Evolutionary conservation across 345 rosid genomes (phyloP).

Genomic region (Arabis alpina): DNA sequence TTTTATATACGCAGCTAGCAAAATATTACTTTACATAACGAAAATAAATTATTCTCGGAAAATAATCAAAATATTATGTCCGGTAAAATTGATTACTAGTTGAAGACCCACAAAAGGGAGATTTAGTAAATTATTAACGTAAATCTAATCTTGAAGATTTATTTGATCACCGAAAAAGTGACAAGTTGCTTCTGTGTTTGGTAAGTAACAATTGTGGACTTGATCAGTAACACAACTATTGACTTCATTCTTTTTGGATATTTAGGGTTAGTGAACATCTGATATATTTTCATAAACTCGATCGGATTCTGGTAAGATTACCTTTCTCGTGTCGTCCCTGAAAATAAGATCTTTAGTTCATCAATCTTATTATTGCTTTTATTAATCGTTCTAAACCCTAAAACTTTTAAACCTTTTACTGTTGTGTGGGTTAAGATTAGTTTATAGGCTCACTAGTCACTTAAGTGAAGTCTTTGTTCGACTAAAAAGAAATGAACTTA

Average conservation of each 20-base stretch:
- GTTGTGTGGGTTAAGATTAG: conserved; percentile 1
- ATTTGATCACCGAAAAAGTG: too few relatives aligned
- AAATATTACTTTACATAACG: too few relatives aligned
- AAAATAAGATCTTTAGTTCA: background rate
- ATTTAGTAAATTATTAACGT: too few relatives aligned
- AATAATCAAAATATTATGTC: too few relatives aligned
- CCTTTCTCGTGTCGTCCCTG: background rate
- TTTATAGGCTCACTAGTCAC: conserved; percentile 20
- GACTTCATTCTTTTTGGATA: background rate
- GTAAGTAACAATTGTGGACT: background rate
- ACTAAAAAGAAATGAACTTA: background rate
- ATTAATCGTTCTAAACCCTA: background rate
- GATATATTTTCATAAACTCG: background rate
- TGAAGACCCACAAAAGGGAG: too few relatives aligned
- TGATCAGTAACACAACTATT: background rate
- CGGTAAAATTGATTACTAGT: too few relatives aligned
- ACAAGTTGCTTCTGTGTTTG: too few relatives aligned
- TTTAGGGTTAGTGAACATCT: background rate
- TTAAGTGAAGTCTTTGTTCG: background rate
- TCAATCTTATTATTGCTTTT: background rate
- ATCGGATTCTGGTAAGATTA: background rate
- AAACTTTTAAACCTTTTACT: background rate
- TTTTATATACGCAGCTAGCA: too few relatives aligned
- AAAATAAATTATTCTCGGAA: too few relatives aligned
- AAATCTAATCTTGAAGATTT: too few relatives aligned